Evolutionary conservation across 179 eudicot genomes (phyloP).

Genomic region (Beta corolliflora): DNA sequence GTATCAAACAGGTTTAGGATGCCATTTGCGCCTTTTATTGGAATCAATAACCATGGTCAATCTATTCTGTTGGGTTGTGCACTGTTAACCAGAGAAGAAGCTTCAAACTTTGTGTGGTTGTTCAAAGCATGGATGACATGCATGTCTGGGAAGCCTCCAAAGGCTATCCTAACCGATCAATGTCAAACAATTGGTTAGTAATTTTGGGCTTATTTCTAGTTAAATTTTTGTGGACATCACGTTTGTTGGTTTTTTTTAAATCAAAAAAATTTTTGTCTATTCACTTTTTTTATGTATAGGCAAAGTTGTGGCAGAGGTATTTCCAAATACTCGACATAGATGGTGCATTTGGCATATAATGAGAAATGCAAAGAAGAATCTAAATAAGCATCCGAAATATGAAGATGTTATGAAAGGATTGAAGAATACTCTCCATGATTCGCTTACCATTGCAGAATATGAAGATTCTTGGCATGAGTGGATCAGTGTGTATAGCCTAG

Average conservation of each 20-base stretch:
- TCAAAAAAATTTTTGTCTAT: background rate
- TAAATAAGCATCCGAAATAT: background rate
- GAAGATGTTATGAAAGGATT: constrained; percentile 21
- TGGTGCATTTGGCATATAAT: constrained; percentile 15
- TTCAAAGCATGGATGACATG: constrained; percentile 23
- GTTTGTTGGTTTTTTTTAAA: background rate
- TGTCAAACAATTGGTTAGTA: background rate
- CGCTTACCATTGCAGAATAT: background rate
- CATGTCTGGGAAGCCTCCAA: background rate
- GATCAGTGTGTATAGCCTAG: background rate
- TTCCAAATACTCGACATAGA: constrained; percentile 3
- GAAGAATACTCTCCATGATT: background rate
- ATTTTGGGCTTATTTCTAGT: background rate
- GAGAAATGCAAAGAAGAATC: background rate
- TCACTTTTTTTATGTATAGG: background rate
- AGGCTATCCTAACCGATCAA: background rate
- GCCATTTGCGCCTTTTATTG: constrained; percentile 17
- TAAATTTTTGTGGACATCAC: too few relatives aligned
- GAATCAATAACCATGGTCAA: constrained; percentile 25
- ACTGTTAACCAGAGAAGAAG: constrained; percentile 7
- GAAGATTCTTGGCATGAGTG: background rate
- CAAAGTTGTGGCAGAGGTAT: background rate
- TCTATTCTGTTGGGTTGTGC: constrained; percentile 28
- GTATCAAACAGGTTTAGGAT: constrained; percentile 8
- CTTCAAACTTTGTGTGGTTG: constrained; percentile 14